A percentile compares a stretch with the other conserved stretches of the same genome.
Evolutionary conservation across 2,329 filamentous ascomycete species (phyloP).

Genomic region (Corniculantispora saksenae): DNA sequence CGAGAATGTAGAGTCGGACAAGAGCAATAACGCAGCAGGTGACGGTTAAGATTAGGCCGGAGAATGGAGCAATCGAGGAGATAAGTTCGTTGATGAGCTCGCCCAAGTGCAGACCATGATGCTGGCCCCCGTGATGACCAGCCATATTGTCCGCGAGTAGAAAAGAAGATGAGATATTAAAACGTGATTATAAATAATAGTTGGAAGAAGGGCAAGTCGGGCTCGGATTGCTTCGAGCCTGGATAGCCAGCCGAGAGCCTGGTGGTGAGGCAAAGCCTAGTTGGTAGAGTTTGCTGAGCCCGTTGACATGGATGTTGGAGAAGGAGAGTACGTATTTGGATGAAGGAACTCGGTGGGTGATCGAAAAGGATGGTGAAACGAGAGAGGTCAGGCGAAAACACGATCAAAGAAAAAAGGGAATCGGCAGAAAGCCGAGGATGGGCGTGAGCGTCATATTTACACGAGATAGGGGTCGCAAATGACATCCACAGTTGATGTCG

Average conservation of each 20-base stretch:
- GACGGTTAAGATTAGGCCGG: conserved; percentile 19
- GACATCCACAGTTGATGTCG: not conserved
- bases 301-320: not conserved
- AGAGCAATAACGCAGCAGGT: conserved; percentile 18
- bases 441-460: conserved; percentile 16
- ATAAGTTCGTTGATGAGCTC: conserved; percentile 16
- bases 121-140: not conserved
- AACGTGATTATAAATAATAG: not conserved
- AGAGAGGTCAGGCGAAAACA: not conserved
- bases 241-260: not conserved
- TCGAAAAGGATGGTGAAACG: not conserved
- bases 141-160: not conserved
- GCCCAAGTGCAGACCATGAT: conserved; percentile 12
- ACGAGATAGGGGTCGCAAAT: conserved; percentile 7
- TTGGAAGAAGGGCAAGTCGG: not conserved
- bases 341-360: too few relatives aligned
- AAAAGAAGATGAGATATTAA: not conserved
- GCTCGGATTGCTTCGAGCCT: not conserved
- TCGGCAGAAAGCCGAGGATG: not conserved
- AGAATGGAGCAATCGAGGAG: conserved; percentile 13
- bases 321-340: not conserved
- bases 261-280: not conserved
- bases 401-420: not conserved
- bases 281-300: not conserved
- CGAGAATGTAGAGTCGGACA: conserved; percentile 17